Conservation (phyloP, 208 protist species). For the Trypanosoma rangeli region DNA sequence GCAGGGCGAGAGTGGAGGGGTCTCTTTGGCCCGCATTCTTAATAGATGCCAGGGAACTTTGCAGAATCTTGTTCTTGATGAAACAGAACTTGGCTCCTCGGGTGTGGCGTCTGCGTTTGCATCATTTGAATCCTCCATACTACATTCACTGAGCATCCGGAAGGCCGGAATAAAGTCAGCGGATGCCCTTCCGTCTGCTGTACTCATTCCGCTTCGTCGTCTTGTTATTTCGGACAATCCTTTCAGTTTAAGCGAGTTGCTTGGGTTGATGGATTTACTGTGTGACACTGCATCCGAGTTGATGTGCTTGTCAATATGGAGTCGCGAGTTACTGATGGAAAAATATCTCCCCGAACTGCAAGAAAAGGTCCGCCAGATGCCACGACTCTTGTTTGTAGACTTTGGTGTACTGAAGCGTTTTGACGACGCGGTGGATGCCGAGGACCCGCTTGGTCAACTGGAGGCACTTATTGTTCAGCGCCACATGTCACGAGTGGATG, state of each 20-base stretch:
- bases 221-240: conserved; percentile 57
- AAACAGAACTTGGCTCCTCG: conserved; percentile 38
- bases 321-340: conserved; percentile 59
- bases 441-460: conserved; percentile 44
- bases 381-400: conserved; percentile 53
- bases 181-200: conserved; percentile 24
- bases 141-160: conserved; percentile 44
- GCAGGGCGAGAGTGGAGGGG: conserved; percentile 32
- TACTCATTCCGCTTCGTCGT: conserved; percentile 38
- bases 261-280: conserved; percentile 30
- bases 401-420: conserved; percentile 66
- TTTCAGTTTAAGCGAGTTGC: conserved; percentile 26
- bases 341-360: conserved; percentile 29
- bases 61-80: conserved; percentile 57
- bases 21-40: conserved; percentile 40
- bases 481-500: conserved; percentile 25
- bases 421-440: conserved; percentile 33
- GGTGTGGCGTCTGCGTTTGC: conserved; percentile 36
- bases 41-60: conserved; percentile 37
- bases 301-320: conserved; percentile 60
- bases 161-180: conserved; percentile 36
- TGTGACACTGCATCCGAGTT: conserved; percentile 24
- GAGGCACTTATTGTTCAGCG: conserved; percentile 47
- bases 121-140: conserved; percentile 25
- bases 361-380: conserved; percentile 34